Conservation (phyloP, 108 stramenopile species). For the Phaeodactylum tricornutum region DNA sequence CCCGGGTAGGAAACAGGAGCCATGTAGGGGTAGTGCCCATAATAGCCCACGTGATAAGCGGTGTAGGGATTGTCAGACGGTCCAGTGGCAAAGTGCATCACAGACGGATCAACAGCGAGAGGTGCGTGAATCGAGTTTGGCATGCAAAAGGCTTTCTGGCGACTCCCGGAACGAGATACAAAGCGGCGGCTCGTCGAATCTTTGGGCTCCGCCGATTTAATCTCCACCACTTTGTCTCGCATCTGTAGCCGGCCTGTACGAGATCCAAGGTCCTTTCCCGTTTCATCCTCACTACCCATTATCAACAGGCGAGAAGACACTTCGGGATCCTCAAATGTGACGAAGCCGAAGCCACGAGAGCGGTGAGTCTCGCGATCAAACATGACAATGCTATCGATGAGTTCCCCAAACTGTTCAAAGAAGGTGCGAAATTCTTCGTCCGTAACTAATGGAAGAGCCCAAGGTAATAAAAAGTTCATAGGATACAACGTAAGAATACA, state of each 20-base stretch:
- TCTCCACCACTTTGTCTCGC: conserved; percentile 54
- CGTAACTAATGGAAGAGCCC: conserved; percentile 35
- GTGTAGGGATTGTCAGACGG: no score
- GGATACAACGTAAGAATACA: background rate
- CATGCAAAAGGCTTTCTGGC: no score
- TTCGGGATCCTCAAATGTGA: conserved; percentile 58
- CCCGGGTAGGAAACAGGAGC: no score
- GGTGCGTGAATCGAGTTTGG: no score
- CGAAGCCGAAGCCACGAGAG: conserved; percentile 90
- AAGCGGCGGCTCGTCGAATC: no score
- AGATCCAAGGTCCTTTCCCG: conserved; percentile 13
- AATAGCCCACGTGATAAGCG: no score
- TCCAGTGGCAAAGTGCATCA: no score
- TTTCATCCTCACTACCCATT: conserved; percentile 4
- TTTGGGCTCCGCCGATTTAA: conserved; percentile 58
- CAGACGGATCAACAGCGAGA: no score
- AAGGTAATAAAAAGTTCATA: conserved; percentile 4
- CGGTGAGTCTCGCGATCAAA: conserved; percentile 65
- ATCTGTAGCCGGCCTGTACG: conserved; percentile 45
- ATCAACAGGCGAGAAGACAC: conserved; percentile 23
- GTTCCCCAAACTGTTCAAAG: conserved; percentile 61
- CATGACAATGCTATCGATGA: conserved; percentile 68
- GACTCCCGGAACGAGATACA: no score
- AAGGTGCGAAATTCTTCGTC: conserved; percentile 47
- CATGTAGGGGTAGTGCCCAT: no score